These are phyloP conservation scores for Aspergillus sparsus DNA, from an alignment of 495 filamentous ascomycete genomes.

Conservation along the genomic window DNA sequence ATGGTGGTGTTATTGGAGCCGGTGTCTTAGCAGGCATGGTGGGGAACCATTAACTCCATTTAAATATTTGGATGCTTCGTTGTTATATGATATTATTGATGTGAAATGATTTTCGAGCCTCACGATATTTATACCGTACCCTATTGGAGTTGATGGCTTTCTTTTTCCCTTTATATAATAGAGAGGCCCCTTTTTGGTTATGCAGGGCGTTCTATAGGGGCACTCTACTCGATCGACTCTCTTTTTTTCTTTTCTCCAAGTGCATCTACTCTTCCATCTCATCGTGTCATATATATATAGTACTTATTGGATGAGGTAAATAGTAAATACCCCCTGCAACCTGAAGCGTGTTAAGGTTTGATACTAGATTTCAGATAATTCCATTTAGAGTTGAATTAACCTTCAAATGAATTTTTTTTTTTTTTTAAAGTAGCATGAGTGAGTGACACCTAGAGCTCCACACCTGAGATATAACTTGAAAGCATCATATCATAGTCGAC, in stretches of 20 bases:
- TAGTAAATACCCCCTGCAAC: neutral
- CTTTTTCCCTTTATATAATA: conserved; percentile 7
- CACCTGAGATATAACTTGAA: no score
- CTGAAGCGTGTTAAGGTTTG: neutral
- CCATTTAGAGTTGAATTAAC: no score
- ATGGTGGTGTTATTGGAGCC: conserved; percentile 76
- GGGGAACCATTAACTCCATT: conserved; percentile 28
- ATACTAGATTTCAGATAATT: neutral
- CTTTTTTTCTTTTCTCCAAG: neutral
- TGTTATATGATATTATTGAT: conserved; percentile 5
- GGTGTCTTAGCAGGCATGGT: conserved; percentile 70
- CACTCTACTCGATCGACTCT: neutral
- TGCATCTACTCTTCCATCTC: neutral
- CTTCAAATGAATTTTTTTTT: no score
- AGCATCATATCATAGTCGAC: neutral
- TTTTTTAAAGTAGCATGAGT: no score
- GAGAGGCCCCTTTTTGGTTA: conserved; percentile 16
- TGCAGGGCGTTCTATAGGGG: conserved; percentile 11
- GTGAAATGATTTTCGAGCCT: conserved; percentile 14
- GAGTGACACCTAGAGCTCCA: no score
- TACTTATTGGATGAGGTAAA: conserved; percentile 9
- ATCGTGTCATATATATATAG: conserved; percentile 1
- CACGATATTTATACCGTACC: neutral
- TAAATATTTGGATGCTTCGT: neutral
- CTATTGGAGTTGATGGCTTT: conserved; percentile 10